Conservation (phyloP, 139 green algal species). For the Chlorella sp. region DNA sequence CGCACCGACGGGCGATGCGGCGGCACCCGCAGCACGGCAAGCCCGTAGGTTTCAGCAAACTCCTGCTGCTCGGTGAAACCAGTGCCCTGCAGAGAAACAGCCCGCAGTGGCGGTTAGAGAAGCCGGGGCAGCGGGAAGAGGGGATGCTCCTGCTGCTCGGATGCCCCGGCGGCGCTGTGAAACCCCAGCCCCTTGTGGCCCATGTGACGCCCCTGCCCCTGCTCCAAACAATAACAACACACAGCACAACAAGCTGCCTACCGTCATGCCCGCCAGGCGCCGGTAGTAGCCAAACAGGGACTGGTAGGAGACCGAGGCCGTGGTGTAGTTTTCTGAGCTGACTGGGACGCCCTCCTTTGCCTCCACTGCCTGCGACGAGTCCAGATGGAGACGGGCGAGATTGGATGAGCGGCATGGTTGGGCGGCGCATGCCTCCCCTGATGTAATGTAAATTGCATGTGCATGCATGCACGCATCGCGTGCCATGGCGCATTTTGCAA, state of each 20-base stretch:
- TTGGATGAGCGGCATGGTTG: neutral
- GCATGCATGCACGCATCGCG: too few relatives aligned
- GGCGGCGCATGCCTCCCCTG: neutral
- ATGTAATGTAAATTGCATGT: too few relatives aligned
- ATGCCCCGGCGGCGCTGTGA: too few relatives aligned
- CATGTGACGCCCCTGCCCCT: too few relatives aligned
- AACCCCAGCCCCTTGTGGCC: too few relatives aligned
- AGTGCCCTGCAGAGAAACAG: slow-evolving; percentile 59
- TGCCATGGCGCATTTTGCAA: too few relatives aligned
- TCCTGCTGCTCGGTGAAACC: slow-evolving; percentile 58
- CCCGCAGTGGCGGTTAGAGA: too few relatives aligned
- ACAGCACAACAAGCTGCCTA: too few relatives aligned
- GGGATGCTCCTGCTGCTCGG: too few relatives aligned
- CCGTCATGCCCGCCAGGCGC: slow-evolving; percentile 83
- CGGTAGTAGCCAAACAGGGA: slow-evolving; percentile 74
- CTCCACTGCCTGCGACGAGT: slow-evolving; percentile 66
- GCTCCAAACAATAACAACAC: too few relatives aligned
- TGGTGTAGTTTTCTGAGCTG: slow-evolving; percentile 34
- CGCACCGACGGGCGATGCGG: slow-evolving; percentile 78
- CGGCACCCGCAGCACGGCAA: slow-evolving; percentile 81
- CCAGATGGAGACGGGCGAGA: neutral
- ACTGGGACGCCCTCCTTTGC: slow-evolving; percentile 73
- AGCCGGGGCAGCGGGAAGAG: too few relatives aligned
- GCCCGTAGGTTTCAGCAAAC: slow-evolving; percentile 66
- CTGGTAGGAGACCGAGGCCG: slow-evolving; percentile 74